These are phyloP conservation scores for Candida germanica DNA, from an alignment of 805 yeast genomes.

Conservation along the genomic window DNA sequence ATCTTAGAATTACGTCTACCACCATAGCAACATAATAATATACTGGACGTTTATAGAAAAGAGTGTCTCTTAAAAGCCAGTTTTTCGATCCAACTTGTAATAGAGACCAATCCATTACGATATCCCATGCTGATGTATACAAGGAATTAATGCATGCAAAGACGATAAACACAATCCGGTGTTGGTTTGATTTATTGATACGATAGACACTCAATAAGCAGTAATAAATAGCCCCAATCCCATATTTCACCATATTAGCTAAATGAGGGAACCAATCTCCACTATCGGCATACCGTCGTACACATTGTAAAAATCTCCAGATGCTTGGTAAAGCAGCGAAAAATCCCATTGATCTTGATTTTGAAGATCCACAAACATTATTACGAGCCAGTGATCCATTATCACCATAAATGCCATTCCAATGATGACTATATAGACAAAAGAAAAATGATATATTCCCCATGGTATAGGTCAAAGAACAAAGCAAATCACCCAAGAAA, in stretches of 20 bases:
- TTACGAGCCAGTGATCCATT: conserved; percentile 24
- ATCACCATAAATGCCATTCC: conserved; percentile 50
- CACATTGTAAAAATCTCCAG: conserved; percentile 89
- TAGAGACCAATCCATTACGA: conserved; percentile 94
- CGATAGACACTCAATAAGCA: conserved; percentile 76
- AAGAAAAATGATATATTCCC: conserved; percentile 83
- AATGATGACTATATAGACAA: conserved; percentile 73
- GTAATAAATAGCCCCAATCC: conserved; percentile 63
- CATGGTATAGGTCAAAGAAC: conserved; percentile 84
- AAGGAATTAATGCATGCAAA: conserved; percentile 74
- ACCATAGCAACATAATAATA: conserved; percentile 69
- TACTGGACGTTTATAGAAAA: conserved; percentile 55
- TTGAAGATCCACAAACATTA: conserved; percentile 67
- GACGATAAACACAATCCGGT: conserved; percentile 61
- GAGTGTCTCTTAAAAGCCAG: conserved; percentile 63
- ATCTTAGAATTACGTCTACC: conserved; percentile 69
- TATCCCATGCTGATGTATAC: conserved; percentile 77
- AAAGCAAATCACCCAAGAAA: conserved; percentile 86
- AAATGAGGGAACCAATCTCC: conserved; percentile 96
- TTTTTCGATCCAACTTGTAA: conserved; percentile 62
- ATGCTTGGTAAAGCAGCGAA: conserved; percentile 80
- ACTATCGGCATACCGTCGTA: conserved; percentile 87
- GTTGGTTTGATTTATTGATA: conserved; percentile 42
- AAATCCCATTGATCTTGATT: conserved; percentile 77
- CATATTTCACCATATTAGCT: conserved; percentile 81